Conservation (phyloP, 2,329 filamentous ascomycete genomes). For the Pestalotiopsis sp. region DNA sequence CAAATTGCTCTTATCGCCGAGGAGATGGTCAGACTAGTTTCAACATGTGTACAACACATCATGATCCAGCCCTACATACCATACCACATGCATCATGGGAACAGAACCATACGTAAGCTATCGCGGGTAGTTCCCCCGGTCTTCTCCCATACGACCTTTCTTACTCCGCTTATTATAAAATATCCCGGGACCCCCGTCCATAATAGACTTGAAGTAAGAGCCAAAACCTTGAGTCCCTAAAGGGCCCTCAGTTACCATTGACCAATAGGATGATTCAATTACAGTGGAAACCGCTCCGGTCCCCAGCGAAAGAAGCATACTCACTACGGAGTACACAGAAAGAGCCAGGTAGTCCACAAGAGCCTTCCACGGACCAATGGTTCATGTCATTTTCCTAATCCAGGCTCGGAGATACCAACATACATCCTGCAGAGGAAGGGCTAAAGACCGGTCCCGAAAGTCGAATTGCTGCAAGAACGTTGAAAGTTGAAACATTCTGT, state of each 20-base stretch:
- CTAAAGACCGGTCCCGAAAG: too few relatives aligned
- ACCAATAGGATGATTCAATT: neutral
- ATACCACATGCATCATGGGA: neutral
- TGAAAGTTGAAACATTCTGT: neutral
- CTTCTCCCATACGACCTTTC: neutral
- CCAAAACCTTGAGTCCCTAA: neutral
- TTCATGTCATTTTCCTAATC: neutral
- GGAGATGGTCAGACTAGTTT: neutral
- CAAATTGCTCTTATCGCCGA: neutral
- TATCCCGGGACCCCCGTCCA: neutral
- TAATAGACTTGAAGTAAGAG: neutral
- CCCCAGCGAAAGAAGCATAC: neutral
- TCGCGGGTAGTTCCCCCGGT: neutral
- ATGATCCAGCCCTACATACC: neutral
- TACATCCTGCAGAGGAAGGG: neutral
- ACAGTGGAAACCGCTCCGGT: neutral
- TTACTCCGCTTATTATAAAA: neutral
- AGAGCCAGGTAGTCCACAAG: too few relatives aligned
- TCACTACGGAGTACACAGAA: neutral
- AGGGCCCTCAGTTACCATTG: neutral
- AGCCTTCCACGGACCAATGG: neutral
- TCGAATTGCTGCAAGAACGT: too few relatives aligned
- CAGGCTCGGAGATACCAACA: neutral
- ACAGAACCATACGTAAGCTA: neutral
- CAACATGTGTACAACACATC: neutral